Base-by-base conservation (phyloP, 2,329 filamentous ascomycete species). In the Alternaria atra region DNA sequence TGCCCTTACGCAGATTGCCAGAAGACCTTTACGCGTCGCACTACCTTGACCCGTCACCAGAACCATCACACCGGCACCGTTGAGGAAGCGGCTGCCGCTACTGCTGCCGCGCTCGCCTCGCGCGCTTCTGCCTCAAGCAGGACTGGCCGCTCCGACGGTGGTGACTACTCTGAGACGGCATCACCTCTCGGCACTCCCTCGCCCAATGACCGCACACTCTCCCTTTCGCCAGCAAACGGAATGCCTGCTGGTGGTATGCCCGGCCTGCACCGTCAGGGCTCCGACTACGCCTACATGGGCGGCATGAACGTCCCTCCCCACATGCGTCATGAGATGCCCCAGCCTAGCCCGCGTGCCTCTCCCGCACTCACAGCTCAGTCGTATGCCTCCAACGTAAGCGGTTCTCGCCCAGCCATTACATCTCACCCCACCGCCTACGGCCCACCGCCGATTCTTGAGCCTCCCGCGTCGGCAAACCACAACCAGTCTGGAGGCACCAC, bases 1-100 rank as follows among this genome's bases (percentile, higher is more conserved):
- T 99, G 95, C 81, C 94, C 94, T 1, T 98, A 95, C 73, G 94
- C 93, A 61, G 94, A 97, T 78, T 99, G 95, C 80, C 94, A 98
- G 77, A 98, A 98, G 86, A 98, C 94, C 0, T 99, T 99, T 75
- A 99, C 95, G 9, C 90, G 95, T 58, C 91, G 94, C 66, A 98
- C 95, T 1, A 98, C 95, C 3, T 84, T 99, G 63, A 99, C 94
- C 2, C 89, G 95, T 52, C 95, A 99, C 77, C 93, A 97, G 80
- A 97, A 97, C 71, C 92, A 97, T 73, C 95, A 98, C 79, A 96
- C 91, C 20, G 95, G 94, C 42, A 97, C 94, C 0, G 91, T 97
- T 15, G 94, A 97, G 78, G 94, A 98, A 79, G 93, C 94, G 8
- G 93, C 93, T 2, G 92, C 89, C 3, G 92, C 93, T 5, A 97